Evolutionary conservation across 441 rosid genomes (phyloP).

Genomic region (Croton setiger): DNA sequence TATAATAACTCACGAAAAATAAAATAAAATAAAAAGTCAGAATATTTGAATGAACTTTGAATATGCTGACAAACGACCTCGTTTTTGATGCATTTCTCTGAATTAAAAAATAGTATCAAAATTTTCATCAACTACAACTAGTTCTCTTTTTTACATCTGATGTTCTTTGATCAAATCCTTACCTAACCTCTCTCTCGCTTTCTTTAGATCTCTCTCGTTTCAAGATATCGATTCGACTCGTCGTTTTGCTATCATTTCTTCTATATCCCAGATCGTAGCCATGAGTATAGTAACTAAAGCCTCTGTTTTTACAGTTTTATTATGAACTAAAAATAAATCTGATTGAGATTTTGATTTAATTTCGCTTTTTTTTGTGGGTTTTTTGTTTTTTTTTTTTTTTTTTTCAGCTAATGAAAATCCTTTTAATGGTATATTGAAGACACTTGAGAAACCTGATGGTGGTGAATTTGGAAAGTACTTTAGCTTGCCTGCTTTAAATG

Average conservation of each 20-base stretch:
- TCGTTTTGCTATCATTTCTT: neutral
- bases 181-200: neutral
- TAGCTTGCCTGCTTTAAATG: constrained; percentile 89
- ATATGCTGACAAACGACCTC: constrained; percentile 3
- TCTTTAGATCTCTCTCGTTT: neutral
- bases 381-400: constrained; percentile 10
- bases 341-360: constrained; percentile 15
- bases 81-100: neutral
- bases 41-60: no score
- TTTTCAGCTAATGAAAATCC: constrained; percentile 81
- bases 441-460: constrained; percentile 84
- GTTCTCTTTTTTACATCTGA: neutral
- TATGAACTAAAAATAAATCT: neutral
- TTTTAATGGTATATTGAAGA: constrained; percentile 68
- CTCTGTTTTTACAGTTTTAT: neutral
- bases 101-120: neutral
- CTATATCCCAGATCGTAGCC: constrained; percentile 4
- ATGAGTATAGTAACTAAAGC: neutral
- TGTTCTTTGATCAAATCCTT: neutral
- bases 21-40: no score
- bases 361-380: constrained; percentile 17
- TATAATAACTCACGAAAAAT: no score
- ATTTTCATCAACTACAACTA: neutral
- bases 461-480: constrained; percentile 95
- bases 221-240: neutral